A percentile compares a stretch with the other conserved stretches of the same genome.
These are phyloP conservation scores for Mucor piriformis DNA, from an alignment of 371 early-diverging fungal species.

Conservation along the genomic window DNA sequence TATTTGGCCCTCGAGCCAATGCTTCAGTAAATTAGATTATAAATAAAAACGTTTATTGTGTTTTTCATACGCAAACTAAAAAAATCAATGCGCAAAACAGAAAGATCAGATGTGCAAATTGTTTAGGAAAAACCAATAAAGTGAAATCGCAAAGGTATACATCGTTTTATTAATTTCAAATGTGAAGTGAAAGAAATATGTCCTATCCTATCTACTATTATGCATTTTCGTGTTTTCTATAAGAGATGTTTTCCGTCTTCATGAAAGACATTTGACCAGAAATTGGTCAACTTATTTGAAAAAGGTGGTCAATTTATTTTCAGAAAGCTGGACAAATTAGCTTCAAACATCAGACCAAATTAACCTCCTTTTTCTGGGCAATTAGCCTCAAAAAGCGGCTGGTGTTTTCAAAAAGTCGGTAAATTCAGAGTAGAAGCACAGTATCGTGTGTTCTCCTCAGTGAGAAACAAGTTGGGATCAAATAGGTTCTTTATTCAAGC, in stretches of 20 bases:
- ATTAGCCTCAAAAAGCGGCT: slow-evolving; percentile 1
- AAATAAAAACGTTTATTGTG: background rate
- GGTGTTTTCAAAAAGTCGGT: slow-evolving; percentile 1
- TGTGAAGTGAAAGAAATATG: slow-evolving; percentile 12
- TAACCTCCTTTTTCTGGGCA: slow-evolving; percentile 9
- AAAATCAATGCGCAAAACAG: slow-evolving; percentile 8
- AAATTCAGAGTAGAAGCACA: slow-evolving; percentile 1
- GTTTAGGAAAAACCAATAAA: slow-evolving; percentile 12
- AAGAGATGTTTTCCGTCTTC: slow-evolving; percentile 12
- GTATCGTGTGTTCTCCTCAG: too few species aligned
- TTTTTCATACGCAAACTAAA: slow-evolving; percentile 9
- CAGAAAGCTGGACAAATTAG: background rate
- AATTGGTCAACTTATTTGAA: slow-evolving; percentile 6
- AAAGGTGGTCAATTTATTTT: slow-evolving; percentile 7
- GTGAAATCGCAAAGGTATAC: slow-evolving; percentile 15
- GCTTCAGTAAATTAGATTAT: background rate
- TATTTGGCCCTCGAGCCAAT: slow-evolving; percentile 9
- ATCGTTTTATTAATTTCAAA: slow-evolving; percentile 12
- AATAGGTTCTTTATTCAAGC: slow-evolving; percentile 19
- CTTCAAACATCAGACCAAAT: slow-evolving; percentile 5
- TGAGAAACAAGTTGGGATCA: slow-evolving; percentile 9
- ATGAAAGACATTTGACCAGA: slow-evolving; percentile 13
- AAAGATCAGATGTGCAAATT: slow-evolving; percentile 5
- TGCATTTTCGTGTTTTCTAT: slow-evolving; percentile 17
- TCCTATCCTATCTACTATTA: slow-evolving; percentile 11